phyloP scores from a whole-genome alignment of 2,329 filamentous ascomycete species.

The Xylariales sp. region DNA sequence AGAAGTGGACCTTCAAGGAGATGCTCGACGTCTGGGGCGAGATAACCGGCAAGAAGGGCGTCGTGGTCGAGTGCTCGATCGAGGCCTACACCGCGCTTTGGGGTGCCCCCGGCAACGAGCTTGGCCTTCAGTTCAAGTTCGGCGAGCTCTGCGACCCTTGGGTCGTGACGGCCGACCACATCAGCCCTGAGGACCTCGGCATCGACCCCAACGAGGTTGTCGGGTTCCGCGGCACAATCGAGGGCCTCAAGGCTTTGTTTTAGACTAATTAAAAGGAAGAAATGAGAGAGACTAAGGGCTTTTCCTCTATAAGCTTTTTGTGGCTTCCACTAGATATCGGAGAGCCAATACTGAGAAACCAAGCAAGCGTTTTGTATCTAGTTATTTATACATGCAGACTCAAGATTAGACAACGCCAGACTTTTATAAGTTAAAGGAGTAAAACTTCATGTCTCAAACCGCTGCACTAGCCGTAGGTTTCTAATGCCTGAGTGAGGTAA shows the following conservation, averaged over 20 bases:
- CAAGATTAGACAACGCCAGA: too few species aligned
- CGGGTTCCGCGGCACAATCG: constrained; percentile 13
- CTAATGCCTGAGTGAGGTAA: too few species aligned
- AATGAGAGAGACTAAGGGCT: too few species aligned
- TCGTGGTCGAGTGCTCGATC: constrained; percentile 12
- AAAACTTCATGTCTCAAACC: too few species aligned
- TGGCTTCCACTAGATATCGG: too few species aligned
- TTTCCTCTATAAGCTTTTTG: too few species aligned
- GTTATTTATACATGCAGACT: too few species aligned
- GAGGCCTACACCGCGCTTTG: constrained; percentile 14
- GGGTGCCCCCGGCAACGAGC: constrained; percentile 15
- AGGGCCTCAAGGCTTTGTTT: constrained; percentile 12
- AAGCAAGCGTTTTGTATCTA: too few species aligned
- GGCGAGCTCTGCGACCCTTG: constrained; percentile 17
- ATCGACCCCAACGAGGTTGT: constrained; percentile 14
- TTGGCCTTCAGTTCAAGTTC: constrained; percentile 17
- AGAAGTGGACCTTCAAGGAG: constrained; percentile 16
- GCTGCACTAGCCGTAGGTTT: too few species aligned
- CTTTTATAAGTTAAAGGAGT: too few species aligned
- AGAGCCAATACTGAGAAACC: too few species aligned
- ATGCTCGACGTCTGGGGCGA: constrained; percentile 18
- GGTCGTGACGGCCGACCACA: constrained; percentile 12
- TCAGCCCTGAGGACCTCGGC: constrained; percentile 13
- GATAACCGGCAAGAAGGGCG: constrained; percentile 16
- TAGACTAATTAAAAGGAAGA: too few species aligned